Conservation (phyloP, 2,329 filamentous ascomycete genomes). For the Monilinia aucupariae region DNA sequence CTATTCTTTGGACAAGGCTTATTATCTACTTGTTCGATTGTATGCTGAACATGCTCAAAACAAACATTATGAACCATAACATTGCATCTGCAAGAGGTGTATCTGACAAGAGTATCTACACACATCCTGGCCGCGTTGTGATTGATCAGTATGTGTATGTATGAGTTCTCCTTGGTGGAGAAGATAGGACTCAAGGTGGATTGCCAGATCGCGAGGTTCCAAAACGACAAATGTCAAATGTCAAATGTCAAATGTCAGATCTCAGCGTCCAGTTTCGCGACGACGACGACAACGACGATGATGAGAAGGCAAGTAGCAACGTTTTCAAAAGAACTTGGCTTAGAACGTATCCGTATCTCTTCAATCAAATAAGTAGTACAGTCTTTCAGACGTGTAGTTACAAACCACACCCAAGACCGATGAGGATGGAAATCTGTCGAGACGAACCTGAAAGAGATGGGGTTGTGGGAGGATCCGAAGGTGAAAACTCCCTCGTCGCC, state of each 20-base stretch:
- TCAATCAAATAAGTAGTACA: neutral
- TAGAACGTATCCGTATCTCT: too few species aligned
- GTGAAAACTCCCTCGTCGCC: neutral
- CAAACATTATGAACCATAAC: slow-evolving; percentile 6
- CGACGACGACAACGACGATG: too few species aligned
- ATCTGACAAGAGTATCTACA: neutral
- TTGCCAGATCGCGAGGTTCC: too few species aligned
- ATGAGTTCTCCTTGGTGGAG: neutral
- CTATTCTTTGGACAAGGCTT: neutral
- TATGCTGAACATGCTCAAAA: slow-evolving; percentile 5
- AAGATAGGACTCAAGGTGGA: too few species aligned
- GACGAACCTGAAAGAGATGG: neutral
- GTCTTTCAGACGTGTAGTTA: neutral
- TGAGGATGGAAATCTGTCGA: accelerated
- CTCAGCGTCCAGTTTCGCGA: too few species aligned
- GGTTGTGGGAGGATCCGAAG: neutral
- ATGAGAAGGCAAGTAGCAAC: neutral
- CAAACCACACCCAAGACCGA: neutral
- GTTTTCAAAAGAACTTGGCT: neutral
- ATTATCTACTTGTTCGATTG: neutral
- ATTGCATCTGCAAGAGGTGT: neutral
- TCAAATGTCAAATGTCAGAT: neutral
- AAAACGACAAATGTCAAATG: neutral
- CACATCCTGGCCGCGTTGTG: neutral
- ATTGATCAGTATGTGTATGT: too few species aligned